Evolutionary conservation across 2,329 filamentous ascomycete species (phyloP), one percentile per base, ranked within the genome.

Genomic region (Lasiodiplodia sp.): DNA sequence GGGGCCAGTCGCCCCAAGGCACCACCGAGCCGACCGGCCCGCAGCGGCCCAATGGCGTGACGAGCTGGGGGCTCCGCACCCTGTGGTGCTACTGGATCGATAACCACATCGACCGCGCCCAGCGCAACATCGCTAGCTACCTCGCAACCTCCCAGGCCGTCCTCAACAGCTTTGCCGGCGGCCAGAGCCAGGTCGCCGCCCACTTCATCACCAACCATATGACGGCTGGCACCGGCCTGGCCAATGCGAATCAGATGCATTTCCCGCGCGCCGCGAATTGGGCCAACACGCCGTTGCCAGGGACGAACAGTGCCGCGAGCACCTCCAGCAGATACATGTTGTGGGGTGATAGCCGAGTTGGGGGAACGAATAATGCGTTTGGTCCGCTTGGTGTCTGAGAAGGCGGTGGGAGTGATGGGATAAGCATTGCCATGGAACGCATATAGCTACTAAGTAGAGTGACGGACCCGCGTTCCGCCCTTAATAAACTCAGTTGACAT

Each of bases 81-180:
- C n/a, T 51, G 47, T 51, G 47, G 47, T 51, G 47, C 47, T 51
- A 51, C 47, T 51, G 47, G 47, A 23, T 51, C 47, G 47, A 51
- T n/a, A 51, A 51, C n/a, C 47, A 51, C 47, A 16, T 51, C 47
- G 4, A 16, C 47, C 47, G 47, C 47, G 47, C 47, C 47, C 16
- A 51, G 18, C 16, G 16, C 2, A 51, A 51, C 47, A 23, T 51
- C 47, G 47, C 47, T 6, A 51, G 16, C 18, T 51, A 51, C 47
- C 47, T 51, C 16, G 10, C 47, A 4, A 51, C 47, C 47, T 51
- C 47, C 5, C 47, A 51, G 47, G 18, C 47, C 5, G 47, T 51
- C 16, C 47, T 51, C 16, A 51, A 12, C 47, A 51, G 47, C 47
- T 51, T 51, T 18, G 47, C 47, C 47, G 47, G 47, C 47, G 47